Conservation (phyloP, 208 protist species). For the Acanthamoeba royreba region DNA sequence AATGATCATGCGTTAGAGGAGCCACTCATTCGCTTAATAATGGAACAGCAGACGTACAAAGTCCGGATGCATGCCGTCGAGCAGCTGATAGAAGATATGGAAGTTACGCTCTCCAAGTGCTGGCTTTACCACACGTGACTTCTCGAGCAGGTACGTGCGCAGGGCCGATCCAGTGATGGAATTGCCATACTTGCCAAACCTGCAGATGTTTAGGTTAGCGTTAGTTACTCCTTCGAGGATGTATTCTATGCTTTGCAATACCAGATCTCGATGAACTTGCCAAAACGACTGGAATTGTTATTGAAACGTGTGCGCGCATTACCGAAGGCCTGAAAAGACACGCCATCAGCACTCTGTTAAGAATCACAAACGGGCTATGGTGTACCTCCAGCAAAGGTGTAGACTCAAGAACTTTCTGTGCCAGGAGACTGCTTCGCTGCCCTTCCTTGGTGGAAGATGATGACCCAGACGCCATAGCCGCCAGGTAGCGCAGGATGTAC, state of each 20-base stretch:
- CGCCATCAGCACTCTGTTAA: background rate
- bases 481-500: constrained; percentile 54
- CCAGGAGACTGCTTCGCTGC: background rate
- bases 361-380: background rate
- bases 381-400: constrained; percentile 42
- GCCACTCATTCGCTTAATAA: background rate
- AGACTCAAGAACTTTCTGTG: constrained; percentile 19
- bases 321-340: constrained; percentile 62
- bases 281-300: constrained; percentile 79
- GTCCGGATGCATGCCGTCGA: background rate
- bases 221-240: no score
- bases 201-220: no score
- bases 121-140: constrained; percentile 56
- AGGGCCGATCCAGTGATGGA: background rate
- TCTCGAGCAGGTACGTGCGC: constrained; percentile 51
- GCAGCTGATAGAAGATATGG: constrained; percentile 93
- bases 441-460: background rate
- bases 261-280: constrained; percentile 77
- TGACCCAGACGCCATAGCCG: background rate
- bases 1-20: background rate
- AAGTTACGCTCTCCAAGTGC: constrained; percentile 90
- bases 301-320: constrained; percentile 76
- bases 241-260: background rate
- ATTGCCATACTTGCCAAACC: background rate
- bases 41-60: background rate